These are phyloP conservation scores for Solanum sitiens DNA, from an alignment of 257 asterid genomes.

Conservation along the genomic window DNA sequence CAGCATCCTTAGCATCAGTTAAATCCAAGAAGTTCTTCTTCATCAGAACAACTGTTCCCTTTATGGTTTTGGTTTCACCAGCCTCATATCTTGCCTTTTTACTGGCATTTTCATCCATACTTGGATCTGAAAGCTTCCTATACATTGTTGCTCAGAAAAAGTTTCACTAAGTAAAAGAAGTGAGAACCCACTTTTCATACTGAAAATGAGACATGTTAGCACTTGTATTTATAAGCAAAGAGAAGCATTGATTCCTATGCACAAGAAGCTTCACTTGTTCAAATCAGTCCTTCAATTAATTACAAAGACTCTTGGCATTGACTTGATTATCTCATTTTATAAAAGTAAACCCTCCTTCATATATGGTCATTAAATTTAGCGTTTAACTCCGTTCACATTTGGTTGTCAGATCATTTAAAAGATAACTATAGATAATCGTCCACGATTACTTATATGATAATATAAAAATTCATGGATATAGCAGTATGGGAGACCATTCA, in stretches of 20 bases:
- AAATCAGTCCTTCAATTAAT: not conserved
- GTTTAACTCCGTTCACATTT: not conserved
- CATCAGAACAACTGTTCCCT: conserved; percentile 46
- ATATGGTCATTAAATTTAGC: not conserved
- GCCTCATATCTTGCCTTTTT: not conserved
- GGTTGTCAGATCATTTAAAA: not conserved
- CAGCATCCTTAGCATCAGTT: conserved; percentile 23
- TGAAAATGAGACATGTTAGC: not conserved
- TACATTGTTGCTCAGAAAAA: not conserved
- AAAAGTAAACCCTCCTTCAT: not conserved
- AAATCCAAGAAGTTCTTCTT: conserved; percentile 48
- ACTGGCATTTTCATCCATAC: not conserved
- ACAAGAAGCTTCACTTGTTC: not conserved
- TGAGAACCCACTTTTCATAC: not conserved
- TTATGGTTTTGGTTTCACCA: conserved; percentile 9
- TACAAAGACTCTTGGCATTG: not conserved
- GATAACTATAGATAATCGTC: not conserved
- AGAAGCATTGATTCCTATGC: not conserved
- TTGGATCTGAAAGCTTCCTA: not conserved
- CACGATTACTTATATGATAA: too few relatives aligned
- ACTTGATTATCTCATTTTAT: not conserved
- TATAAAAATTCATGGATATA: too few relatives aligned
- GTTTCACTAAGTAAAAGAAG: not conserved
- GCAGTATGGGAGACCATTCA: too few relatives aligned
- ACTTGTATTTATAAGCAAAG: not conserved